Conservation (phyloP, 2,329 filamentous ascomycete species). For the Verticillium tricorpus region DNA sequence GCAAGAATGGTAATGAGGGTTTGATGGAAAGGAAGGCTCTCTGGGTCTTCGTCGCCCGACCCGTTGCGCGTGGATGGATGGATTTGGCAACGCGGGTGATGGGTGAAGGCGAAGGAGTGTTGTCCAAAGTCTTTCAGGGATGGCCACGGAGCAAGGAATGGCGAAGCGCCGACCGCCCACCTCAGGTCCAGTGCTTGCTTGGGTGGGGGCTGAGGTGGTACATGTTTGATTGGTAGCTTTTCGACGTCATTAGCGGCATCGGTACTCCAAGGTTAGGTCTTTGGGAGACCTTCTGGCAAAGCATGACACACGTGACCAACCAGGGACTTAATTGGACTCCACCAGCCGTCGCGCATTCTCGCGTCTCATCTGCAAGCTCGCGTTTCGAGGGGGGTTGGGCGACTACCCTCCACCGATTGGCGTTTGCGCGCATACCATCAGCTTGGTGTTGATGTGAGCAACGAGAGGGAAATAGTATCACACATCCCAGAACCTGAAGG, state of each 20-base stretch:
- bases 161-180: conserved; percentile 1
- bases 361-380: background rate
- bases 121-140: conserved; percentile 4
- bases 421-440: too few relatives aligned
- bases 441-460: too few relatives aligned
- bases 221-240: background rate
- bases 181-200: background rate
- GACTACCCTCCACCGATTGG: too few relatives aligned
- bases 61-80: background rate
- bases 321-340: background rate
- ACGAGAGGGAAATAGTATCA: too few relatives aligned
- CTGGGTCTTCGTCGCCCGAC: background rate
- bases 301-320: background rate
- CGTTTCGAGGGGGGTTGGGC: background rate
- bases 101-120: conserved; percentile 1
- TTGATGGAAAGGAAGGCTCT: background rate
- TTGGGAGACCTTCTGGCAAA: background rate
- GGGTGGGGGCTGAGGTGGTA: background rate
- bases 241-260: background rate
- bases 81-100: background rate
- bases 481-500: too few relatives aligned
- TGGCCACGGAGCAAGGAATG: conserved; percentile 4
- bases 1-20: conserved; percentile 1
- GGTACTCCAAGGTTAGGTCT: background rate
- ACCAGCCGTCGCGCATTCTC: background rate